phyloP scores from a whole-genome alignment of 2,329 filamentous ascomycete genomes.

The Podosphaera fusca region DNA sequence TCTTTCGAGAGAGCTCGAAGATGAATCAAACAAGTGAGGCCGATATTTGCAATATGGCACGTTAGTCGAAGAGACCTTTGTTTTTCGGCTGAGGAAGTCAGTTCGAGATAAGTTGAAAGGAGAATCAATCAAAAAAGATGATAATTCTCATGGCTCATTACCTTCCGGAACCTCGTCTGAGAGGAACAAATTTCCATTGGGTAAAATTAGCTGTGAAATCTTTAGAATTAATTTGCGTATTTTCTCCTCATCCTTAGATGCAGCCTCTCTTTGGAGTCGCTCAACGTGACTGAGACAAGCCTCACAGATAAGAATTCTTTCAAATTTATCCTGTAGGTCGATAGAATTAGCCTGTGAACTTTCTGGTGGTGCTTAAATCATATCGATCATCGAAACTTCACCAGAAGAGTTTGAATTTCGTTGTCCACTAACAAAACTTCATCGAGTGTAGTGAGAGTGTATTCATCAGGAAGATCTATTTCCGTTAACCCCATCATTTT shows the following conservation, averaged over 20 bases:
- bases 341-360: not conserved
- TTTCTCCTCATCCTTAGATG: conserved; percentile 4
- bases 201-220: conserved; percentile 10
- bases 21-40: conserved; percentile 5
- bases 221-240: conserved; percentile 7
- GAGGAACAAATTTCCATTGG: conserved; percentile 7
- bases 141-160: not conserved
- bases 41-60: conserved; percentile 6
- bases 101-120: not conserved
- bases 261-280: conserved; percentile 2
- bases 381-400: not conserved
- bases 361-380: not conserved
- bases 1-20: not conserved
- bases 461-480: conserved; percentile 8
- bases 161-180: conserved; percentile 10
- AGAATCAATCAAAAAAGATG: not conserved
- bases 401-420: not conserved
- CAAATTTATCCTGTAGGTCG: conserved; percentile 7
- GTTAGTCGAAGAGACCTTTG: conserved; percentile 3
- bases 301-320: conserved; percentile 9
- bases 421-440: conserved; percentile 1
- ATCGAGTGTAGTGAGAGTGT: conserved; percentile 6
- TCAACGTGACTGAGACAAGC: conserved; percentile 7
- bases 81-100: conserved; percentile 1
- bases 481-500: conserved; percentile 1